Evolutionary conservation across 1,284 basidiomycete species (phyloP), one percentile per base, ranked within the genome.

Genomic region (Ceratobasidium sp.): DNA sequence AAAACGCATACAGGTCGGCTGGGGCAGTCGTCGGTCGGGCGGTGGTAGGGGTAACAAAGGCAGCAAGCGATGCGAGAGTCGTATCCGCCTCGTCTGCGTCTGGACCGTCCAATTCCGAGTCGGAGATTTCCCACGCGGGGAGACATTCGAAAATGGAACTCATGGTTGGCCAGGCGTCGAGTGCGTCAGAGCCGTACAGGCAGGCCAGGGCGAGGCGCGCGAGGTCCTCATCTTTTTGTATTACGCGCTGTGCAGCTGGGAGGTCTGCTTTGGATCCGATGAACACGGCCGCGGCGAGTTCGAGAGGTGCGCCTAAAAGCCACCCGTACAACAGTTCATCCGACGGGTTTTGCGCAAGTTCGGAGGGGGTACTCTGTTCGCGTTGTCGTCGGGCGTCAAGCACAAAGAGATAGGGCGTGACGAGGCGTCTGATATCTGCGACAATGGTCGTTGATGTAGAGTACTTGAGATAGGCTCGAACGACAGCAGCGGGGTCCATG

Each of bases 91-190:
- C 89, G 76, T 93, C 93, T 53, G 86, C 87, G 73, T 92, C 88
- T n/a, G 56, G 51, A 29, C 62, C 86, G 68, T 88, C 87, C 13
- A 86, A 85, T 29, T 83, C 81, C 1, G 85, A 80, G 37, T 90
- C 85, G 75, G 71, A 68, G 34, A 49, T 56, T 29, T 91, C 89
- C 94, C 94, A 98, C 8, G 91, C 95, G 0, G 96, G 96, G 54
- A 98, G 85, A 80, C 95, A 98, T 81, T 98, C 96, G 81, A 98
- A 98, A 74, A 98, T 93, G 43, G 86, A 85, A 77, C 91, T 93
- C 95, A 97, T 97, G 0, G 86, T 90, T 0, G 88, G 79, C 94
- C 93, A 97, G 77, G 90, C 86, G 77, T 88, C 84, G 43, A 90
- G 82, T 74, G 86, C 87, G 76, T 89, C 85, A 78, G 88, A 93